Conservation (phyloP, 2,329 filamentous ascomycete species). For the Penicillium palitans region DNA sequence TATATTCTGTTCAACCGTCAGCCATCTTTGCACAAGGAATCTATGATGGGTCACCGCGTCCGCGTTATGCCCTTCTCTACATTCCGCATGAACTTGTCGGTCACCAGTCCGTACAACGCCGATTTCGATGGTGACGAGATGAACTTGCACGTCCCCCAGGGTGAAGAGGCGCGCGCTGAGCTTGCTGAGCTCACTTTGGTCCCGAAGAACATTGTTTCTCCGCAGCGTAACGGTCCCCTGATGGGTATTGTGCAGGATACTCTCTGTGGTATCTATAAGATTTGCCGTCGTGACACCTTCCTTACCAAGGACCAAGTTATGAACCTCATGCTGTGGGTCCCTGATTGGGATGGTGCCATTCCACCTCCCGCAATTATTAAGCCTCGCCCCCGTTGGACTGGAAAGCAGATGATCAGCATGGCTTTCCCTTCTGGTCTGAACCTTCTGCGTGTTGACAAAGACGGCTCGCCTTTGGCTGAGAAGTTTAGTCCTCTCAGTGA, state of each 20-base stretch:
- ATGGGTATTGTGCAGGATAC: conserved; percentile 99
- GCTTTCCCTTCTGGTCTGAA: conserved; percentile 86
- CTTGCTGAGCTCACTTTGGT: conserved; percentile 94
- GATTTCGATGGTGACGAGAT: conserved; percentile 99
- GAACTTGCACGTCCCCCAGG: conserved; percentile 99
- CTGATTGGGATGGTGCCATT: conserved; percentile 94
- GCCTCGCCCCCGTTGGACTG: conserved; percentile 90
- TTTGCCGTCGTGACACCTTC: conserved; percentile 90
- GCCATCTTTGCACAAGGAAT: conserved; percentile 98
- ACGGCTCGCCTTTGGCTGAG: conserved; percentile 55
- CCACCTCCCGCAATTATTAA: conserved; percentile 92
- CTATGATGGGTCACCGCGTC: conserved; percentile 99
- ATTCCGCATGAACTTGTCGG: conserved; percentile 94
- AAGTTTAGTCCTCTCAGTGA: conserved; percentile 67
- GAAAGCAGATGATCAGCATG: conserved; percentile 96
- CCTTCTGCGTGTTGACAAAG: conserved; percentile 64
- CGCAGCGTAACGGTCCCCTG: conserved; percentile 90
- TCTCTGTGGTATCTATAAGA: conserved; percentile 93
- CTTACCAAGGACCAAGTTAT: conserved; percentile 88
- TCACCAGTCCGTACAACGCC: conserved; percentile 98
- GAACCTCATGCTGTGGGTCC: conserved; percentile 97
- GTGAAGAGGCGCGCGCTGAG: conserved; percentile 93
- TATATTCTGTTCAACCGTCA: conserved; percentile 99
- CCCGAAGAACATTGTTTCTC: conserved; percentile 97
- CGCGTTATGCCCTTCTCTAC: conserved; percentile 99